Conservation (phyloP, 345 rosid species). For the Pseudoturritis turrita region DNA sequence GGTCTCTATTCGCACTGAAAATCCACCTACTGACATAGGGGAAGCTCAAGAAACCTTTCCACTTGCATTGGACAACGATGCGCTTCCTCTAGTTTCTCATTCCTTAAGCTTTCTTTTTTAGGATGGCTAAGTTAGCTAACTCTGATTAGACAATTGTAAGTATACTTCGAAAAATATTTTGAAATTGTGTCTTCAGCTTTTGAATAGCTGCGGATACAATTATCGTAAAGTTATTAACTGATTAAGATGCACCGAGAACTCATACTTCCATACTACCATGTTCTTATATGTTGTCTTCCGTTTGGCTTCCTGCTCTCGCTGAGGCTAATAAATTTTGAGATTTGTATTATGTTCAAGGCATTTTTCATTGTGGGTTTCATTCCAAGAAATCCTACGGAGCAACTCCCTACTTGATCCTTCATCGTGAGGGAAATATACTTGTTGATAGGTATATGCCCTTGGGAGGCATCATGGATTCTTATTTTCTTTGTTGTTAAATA, state of each 20-base stretch:
- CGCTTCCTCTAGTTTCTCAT: conserved; percentile 41
- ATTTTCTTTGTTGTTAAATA: neutral
- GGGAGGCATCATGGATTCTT: neutral
- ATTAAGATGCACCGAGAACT: neutral
- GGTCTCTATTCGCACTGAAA: conserved; percentile 51
- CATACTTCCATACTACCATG: neutral
- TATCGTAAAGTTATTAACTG: neutral
- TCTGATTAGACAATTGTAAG: neutral
- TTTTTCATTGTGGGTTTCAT: conserved; percentile 68
- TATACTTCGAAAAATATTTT: neutral
- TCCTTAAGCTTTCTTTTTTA: neutral
- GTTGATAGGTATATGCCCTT: conserved; percentile 45
- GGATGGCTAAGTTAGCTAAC: neutral
- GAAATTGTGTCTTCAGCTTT: neutral
- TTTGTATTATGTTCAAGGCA: conserved; percentile 39
- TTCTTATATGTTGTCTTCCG: neutral
- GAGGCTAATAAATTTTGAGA: neutral
- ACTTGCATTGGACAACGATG: conserved; percentile 43
- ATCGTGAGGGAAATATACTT: conserved; percentile 54
- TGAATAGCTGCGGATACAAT: neutral
- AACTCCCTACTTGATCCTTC: conserved; percentile 52
- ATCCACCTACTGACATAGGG: conserved; percentile 47
- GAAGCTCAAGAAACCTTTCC: conserved; percentile 59
- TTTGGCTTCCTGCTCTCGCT: neutral
- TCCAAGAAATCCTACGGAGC: conserved; percentile 64